These are phyloP conservation scores for Wickerhamomyces canadensis DNA, from an alignment of 805 yeast genomes.

Conservation along the genomic window DNA sequence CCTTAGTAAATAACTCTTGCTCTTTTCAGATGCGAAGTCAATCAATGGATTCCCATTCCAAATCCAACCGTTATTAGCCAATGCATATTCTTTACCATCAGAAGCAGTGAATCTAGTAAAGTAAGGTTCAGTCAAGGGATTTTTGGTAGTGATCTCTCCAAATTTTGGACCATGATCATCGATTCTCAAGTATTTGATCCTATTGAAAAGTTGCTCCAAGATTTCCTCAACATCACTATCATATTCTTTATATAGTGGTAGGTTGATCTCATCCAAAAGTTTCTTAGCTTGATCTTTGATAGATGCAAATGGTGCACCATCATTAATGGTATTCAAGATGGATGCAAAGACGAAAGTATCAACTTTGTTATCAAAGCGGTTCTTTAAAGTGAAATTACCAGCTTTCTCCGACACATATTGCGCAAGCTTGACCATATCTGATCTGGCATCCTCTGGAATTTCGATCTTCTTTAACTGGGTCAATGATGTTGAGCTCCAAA, in stretches of 20 bases:
- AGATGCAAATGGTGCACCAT: slow-evolving; percentile 20
- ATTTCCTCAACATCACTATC: slow-evolving; percentile 69
- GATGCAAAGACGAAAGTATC: slow-evolving; percentile 46
- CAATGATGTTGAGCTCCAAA: slow-evolving; percentile 26
- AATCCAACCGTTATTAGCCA: slow-evolving; percentile 97
- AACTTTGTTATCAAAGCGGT: slow-evolving; percentile 48
- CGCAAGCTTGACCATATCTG: slow-evolving; percentile 40
- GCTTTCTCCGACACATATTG: slow-evolving; percentile 39
- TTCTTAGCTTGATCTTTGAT: slow-evolving; percentile 37
- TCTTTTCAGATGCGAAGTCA: slow-evolving; percentile 80
- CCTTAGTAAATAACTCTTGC: slow-evolving; percentile 80
- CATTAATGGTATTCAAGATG: slow-evolving; percentile 37
- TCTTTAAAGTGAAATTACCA: slow-evolving; percentile 35
- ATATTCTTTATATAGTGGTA: slow-evolving; percentile 63
- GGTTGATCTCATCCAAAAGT: slow-evolving; percentile 73
- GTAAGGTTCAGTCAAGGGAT: slow-evolving; percentile 80
- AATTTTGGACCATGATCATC: slow-evolving; percentile 78
- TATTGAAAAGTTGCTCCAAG: slow-evolving; percentile 61
- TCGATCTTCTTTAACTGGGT: slow-evolving; percentile 26
- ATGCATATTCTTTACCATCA: slow-evolving; percentile 55
- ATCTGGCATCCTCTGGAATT: slow-evolving; percentile 39
- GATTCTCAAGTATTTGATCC: slow-evolving; percentile 71
- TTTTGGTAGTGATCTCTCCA: slow-evolving; percentile 53
- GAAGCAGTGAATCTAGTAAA: slow-evolving; percentile 62
- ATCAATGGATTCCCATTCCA: slow-evolving; percentile 95